Evolutionary conservation across 1,139 yeast genomes (phyloP).

Genomic region (Torulaspora globosa): DNA sequence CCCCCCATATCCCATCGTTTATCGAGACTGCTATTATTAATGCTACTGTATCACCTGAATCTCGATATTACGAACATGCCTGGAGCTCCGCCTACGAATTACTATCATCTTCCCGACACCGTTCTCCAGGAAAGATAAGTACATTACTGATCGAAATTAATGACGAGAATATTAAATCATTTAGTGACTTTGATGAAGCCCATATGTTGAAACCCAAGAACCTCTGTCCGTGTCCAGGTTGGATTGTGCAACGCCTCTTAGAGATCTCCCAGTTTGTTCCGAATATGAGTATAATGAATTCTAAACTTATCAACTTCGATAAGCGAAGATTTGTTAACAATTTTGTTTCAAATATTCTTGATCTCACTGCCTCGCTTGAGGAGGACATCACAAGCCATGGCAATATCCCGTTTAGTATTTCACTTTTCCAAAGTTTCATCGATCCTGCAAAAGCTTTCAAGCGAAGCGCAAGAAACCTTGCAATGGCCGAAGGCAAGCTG

Average conservation of each 20-base stretch:
- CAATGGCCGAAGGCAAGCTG: slow-evolving; percentile 44
- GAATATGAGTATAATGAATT: slow-evolving; percentile 56
- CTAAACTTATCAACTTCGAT: slow-evolving; percentile 60
- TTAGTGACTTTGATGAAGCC: slow-evolving; percentile 38
- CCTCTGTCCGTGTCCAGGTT: slow-evolving; percentile 81
- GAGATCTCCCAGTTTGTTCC: slow-evolving; percentile 68
- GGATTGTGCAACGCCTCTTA: slow-evolving; percentile 58
- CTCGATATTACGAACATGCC: slow-evolving; percentile 50
- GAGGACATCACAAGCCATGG: slow-evolving; percentile 20
- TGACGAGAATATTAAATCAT: slow-evolving; percentile 23
- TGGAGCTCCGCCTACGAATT: slow-evolving; percentile 29
- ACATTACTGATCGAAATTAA: slow-evolving; percentile 23
- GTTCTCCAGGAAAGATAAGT: slow-evolving; percentile 17
- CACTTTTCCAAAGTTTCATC: slow-evolving; percentile 24
- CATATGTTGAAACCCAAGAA: slow-evolving; percentile 49
- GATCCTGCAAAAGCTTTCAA: slow-evolving; percentile 23
- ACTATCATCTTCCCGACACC: slow-evolving; percentile 11
- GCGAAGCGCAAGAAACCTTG: slow-evolving; percentile 39
- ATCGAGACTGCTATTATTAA: slow-evolving; percentile 76
- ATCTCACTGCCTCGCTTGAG: slow-evolving; percentile 36
- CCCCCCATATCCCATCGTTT: slow-evolving; percentile 74
- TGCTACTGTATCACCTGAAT: slow-evolving; percentile 76
- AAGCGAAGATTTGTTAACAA: slow-evolving; percentile 62
- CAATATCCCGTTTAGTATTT: slow-evolving; percentile 21
- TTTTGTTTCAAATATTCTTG: slow-evolving; percentile 49